Evolutionary conservation across 495 filamentous ascomycete genomes (phyloP), one percentile per base, ranked within the genome.

Genomic region (Podospora appendiculata): DNA sequence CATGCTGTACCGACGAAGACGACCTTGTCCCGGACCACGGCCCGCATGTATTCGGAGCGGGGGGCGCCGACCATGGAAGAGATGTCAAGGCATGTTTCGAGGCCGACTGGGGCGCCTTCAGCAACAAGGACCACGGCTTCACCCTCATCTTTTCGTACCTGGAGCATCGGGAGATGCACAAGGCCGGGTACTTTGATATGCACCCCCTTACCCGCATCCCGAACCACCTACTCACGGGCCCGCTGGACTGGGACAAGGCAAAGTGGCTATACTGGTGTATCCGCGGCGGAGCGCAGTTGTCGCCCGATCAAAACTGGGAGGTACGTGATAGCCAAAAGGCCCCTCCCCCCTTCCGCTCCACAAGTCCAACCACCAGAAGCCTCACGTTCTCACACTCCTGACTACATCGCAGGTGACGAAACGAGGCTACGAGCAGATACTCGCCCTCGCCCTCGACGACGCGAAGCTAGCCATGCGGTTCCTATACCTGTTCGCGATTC

Each of bases 191-290:
- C 46, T 39, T 64, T 6, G 66, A 65, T 4, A 50, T 73, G 6
- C 63, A 75, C 41, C 49, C 42, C 4, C n/a, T 32, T 1, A 62
- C 57, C 1, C 50, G 41, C 16, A 67, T 74, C 14, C 71, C 72
- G 0, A 52, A 69, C 36, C 51, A 51, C 6, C 51, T 75, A 1
- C 19, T 75, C 3, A 46, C 17, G 3, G 59, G 62, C 8, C 64
- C 69, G 25, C 58, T 50, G 25, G 45, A 55, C 18, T 61, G 62
- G 45, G 52, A 63, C 1, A 52, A 47, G 1, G 51, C 61, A 6
- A 61, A 63, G 53, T 62, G 68, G 44, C 48, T 68, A 0, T 73
- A 64, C 54, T 75, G 72, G 72, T 40, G 71, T 12, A 38, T 65
- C 12, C 69, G 61, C 32, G 61, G 49, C 8, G 66, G 71, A 0